Evolutionary conservation across 495 filamentous ascomycete genomes (phyloP).

Genomic region (Neurospora sp.): DNA sequence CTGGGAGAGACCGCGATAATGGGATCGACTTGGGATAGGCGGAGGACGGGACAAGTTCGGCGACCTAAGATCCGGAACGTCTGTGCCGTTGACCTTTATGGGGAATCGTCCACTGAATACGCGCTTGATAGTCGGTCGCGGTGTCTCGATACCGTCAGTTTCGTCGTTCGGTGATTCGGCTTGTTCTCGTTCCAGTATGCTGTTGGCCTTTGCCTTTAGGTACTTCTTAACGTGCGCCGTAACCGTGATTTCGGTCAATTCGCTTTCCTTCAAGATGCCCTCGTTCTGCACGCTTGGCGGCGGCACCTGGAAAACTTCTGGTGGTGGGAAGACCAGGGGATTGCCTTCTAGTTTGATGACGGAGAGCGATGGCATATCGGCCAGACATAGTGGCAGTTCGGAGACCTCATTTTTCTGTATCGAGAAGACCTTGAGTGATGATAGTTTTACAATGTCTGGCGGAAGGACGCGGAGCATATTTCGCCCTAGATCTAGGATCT

Average conservation of each 20-base stretch:
- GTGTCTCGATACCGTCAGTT: conserved; percentile 61
- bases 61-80: conserved; percentile 48
- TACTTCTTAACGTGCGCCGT: conserved; percentile 70
- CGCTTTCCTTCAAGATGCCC: conserved; percentile 34
- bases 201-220: conserved; percentile 47
- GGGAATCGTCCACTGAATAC: conserved; percentile 73
- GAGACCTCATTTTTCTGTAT: conserved; percentile 79
- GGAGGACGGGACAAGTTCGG: conserved; percentile 58
- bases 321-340: conserved; percentile 60
- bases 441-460: conserved; percentile 66
- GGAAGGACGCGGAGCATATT: conserved; percentile 75
- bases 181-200: conserved; percentile 39
- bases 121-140: conserved; percentile 59
- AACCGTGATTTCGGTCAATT: conserved; percentile 51
- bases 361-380: conserved; percentile 79
- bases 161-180: conserved; percentile 55
- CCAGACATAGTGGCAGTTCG: conserved; percentile 69
- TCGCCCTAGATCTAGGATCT: conserved; percentile 83
- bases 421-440: conserved; percentile 64
- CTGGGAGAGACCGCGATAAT: conserved; percentile 69
- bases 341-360: conserved; percentile 84
- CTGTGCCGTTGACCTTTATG: conserved; percentile 59
- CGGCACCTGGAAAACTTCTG: conserved; percentile 43
- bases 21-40: conserved; percentile 63
- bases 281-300: conserved; percentile 35